phyloP scores from a whole-genome alignment of 2,329 filamentous ascomycete species.

The Tolypocladium album region DNA sequence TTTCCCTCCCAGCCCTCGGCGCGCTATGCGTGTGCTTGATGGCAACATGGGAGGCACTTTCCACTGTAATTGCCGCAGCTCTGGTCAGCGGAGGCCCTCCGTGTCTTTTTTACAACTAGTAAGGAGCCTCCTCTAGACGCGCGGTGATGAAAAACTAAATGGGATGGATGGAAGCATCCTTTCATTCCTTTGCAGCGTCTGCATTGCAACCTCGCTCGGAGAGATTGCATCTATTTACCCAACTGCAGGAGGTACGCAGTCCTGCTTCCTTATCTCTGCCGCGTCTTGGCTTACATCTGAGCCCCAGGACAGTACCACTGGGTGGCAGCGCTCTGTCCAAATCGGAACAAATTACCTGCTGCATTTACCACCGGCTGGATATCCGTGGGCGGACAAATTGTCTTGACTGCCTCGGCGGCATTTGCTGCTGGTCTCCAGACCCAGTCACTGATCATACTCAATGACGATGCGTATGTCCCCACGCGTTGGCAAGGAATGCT shows the following conservation, averaged over 20 bases:
- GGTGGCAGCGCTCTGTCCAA: slow-evolving; percentile 24
- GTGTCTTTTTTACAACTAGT: slow-evolving; percentile 34
- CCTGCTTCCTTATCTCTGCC: not conserved
- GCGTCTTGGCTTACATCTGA: not conserved
- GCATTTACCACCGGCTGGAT: slow-evolving; percentile 27
- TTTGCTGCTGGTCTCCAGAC: slow-evolving; percentile 33
- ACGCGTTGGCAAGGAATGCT: slow-evolving; percentile 34
- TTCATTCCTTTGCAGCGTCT: slow-evolving; percentile 27
- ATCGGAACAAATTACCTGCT: slow-evolving; percentile 1
- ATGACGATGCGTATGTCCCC: slow-evolving; percentile 26
- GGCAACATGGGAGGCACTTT: slow-evolving; percentile 40
- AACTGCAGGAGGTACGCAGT: slow-evolving; percentile 16
- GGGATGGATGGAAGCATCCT: slow-evolving; percentile 21
- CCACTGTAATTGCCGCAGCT: slow-evolving; percentile 31
- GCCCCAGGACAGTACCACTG: slow-evolving; percentile 31
- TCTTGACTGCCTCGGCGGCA: slow-evolving; percentile 34
- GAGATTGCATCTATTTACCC: slow-evolving; percentile 28
- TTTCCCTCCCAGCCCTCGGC: slow-evolving; percentile 32
- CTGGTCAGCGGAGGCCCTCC: slow-evolving; percentile 33
- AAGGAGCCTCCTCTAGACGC: not conserved
- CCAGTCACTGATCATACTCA: slow-evolving; percentile 31
- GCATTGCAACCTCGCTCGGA: slow-evolving; percentile 26
- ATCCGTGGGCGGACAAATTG: slow-evolving; percentile 32
- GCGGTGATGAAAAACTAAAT: not conserved
- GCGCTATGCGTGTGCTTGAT: slow-evolving; percentile 35